Evolutionary conservation across 257 asterid species (phyloP).

Genomic region (Przewalskia tangutica): DNA sequence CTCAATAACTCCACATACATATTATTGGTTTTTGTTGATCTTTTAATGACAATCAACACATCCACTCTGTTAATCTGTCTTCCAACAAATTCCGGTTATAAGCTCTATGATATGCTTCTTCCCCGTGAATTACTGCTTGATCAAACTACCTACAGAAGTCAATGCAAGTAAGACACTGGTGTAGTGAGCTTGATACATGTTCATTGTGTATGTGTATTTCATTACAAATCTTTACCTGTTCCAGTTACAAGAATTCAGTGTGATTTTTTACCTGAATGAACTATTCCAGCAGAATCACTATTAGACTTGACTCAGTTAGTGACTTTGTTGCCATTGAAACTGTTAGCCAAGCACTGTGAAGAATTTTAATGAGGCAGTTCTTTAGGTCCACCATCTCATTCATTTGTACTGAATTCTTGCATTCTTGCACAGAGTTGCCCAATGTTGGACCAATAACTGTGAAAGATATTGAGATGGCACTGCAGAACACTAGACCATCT

Average conservation of each 20-base stretch:
- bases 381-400: neutral
- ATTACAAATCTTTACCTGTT: neutral
- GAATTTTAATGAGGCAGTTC: neutral
- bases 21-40: neutral
- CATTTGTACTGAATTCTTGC: neutral
- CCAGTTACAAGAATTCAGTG: neutral
- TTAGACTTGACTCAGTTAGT: neutral
- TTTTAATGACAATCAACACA: neutral
- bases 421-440: conserved; percentile 62
- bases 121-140: neutral
- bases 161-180: neutral
- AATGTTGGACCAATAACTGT: conserved; percentile 71
- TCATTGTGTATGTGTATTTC: neutral
- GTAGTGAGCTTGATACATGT: neutral
- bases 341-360: neutral
- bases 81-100: neutral
- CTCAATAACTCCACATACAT: neutral
- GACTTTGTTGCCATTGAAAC: neutral
- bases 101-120: neutral
- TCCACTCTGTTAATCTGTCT: neutral
- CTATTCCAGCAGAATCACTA: neutral
- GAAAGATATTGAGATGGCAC: conserved; percentile 61
- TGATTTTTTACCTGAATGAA: neutral
- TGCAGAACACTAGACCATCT: conserved; percentile 89
- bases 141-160: neutral